Evolutionary conservation across 352 stramenopile genomes (phyloP), one percentile per base, ranked within the genome.

Genomic region (Pythium periplocum): DNA sequence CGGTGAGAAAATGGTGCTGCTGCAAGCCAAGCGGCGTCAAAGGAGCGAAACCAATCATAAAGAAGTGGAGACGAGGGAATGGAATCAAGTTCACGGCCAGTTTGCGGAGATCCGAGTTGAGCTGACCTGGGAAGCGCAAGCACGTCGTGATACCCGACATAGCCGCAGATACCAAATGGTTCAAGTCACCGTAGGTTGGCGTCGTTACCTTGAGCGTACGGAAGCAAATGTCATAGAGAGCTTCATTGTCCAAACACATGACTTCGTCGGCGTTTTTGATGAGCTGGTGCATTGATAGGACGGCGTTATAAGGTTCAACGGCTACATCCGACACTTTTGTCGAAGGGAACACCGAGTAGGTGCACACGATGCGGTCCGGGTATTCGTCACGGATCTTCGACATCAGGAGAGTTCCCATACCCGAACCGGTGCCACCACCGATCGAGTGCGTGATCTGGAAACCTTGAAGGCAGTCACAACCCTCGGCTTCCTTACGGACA

Each of bases 201-300:
- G 96, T 99, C 55, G 95, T 96, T 52, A 99, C 86, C 79, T 99
- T 99, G 47, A 99, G 80, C 50, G 97, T 99, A 59, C 97, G 96
- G 90, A 99, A 98, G 85, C 97, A 99, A 83, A 99, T 99, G 69
- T 99, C 97, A 79, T 99, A 99, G 42, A 99, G 85, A 42, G 97
- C 97, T 78, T 99, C 97, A 78, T 99, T 99, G 71, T 99, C 97
- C 57, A 99, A 83, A 58, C 96, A 98, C 83, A 99, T 99, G 73
- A 97, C 98, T 71, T 99, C 96, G 81, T 99, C 97, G 51, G 97
- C 96, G 80, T 99, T 99, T 78, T 99, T 97, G 35, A 99, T 95
- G 45, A 99, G 89, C 86, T 99, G 96, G 74, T 99, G 97, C 49
- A 99, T 89, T 8, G 96, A 99, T 33, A 99, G 89, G 41, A 95